Evolutionary conservation across 2,329 filamentous ascomycete genomes (phyloP), one percentile per base, ranked within the genome.

Genomic region (Fusarium sp.): DNA sequence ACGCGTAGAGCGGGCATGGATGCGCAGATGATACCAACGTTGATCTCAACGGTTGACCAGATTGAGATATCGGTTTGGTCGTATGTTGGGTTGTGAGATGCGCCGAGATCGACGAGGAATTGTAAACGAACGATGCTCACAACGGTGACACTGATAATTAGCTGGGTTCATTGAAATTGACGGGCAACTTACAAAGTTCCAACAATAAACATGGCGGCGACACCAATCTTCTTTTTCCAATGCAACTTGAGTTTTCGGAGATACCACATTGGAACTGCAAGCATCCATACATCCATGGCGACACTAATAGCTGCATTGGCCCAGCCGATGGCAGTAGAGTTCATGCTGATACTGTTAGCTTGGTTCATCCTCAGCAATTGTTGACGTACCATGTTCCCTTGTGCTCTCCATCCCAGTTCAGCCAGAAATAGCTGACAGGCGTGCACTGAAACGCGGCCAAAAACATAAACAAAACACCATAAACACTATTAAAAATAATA

Each of bases 171-270:
- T 1, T 14, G 7, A 10, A 3, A 17, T 9, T 12, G 10, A 6
- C 5, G 23, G 2, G 6, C 3, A 3, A 71, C 80, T 76, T 54
- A 81, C 80, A 82, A 82, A 3, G 80, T 76, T 40, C 85, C 84
- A 2, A 85, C 78, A 7, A 79, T 75, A 46, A 86, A 85, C 81
- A 86, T 85, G 37, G 83, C 67, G 1, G 76, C 72, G 1, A 85
- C 79, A 7, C 80, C 80, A 30, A 83, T 64, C 73, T 85, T 86
- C 73, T 83, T 84, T 73, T 80, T 81, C 71, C 78, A 81, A 18
- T 80, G 78, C 4, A 80, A 64, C 4, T 76, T 75, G 27, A 86
- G 71, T 0, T 71, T 73, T 8, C 76, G 64, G 1, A 86, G 67
- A 23, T 82, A 78, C 27, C 78, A 79, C 26, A 85, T 73, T 0